These are phyloP conservation scores for Tuber aestivum DNA, from an alignment of 495 filamentous ascomycete genomes.

Conservation along the genomic window DNA sequence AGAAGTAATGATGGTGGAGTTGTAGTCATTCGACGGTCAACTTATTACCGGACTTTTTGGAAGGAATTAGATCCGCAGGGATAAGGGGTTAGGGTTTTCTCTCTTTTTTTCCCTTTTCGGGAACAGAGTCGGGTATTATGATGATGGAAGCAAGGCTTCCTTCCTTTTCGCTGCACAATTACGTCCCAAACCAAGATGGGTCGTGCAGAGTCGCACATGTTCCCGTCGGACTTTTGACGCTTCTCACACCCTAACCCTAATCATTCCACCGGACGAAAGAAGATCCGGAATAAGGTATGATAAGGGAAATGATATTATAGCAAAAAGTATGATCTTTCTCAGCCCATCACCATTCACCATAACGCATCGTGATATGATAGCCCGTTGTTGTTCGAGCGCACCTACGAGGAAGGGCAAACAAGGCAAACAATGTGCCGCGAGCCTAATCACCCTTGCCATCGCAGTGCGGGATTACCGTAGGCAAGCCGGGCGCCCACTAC, in stretches of 20 bases:
- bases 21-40: neutral
- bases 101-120: neutral
- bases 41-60: neutral
- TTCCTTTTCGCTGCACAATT: neutral
- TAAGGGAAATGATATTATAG: neutral
- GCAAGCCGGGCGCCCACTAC: no score
- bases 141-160: neutral
- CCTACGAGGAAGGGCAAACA: no score
- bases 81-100: neutral
- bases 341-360: neutral
- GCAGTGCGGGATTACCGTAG: no score
- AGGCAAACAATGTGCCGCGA: neutral
- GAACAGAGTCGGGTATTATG: neutral
- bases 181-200: neutral
- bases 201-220: neutral
- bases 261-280: neutral
- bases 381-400: neutral
- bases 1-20: neutral
- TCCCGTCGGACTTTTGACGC: neutral
- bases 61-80: neutral
- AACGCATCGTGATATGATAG: neutral
- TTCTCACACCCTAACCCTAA: neutral
- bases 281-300: neutral
- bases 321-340: no score
- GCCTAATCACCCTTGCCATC: neutral